Conservation (phyloP, 2,329 filamentous ascomycete genomes). For the Ceratocystis cubensis region DNA sequence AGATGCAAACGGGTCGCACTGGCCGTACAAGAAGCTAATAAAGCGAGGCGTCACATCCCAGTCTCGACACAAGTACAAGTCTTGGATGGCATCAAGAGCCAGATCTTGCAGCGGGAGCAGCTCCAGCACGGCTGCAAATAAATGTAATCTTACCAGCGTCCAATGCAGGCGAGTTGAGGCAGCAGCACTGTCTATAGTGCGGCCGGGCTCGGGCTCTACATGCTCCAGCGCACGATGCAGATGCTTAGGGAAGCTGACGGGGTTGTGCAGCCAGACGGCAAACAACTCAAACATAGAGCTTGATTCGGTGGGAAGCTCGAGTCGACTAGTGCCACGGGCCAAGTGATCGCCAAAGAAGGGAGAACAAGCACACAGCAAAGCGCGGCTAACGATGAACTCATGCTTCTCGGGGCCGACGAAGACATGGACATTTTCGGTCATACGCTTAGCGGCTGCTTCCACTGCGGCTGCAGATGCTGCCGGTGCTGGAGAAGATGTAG, state of each 20-base stretch:
- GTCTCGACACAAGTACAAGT: constrained; percentile 45
- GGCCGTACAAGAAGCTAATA: constrained; percentile 41
- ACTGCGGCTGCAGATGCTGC: not conserved
- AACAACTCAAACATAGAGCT: constrained; percentile 43
- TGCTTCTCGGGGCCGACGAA: constrained; percentile 34
- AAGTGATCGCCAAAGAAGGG: constrained; percentile 38
- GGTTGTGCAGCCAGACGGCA: constrained; percentile 35
- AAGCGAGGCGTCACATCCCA: constrained; percentile 45
- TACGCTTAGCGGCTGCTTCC: not conserved
- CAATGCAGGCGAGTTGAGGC: constrained; percentile 37
- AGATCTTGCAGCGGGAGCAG: constrained; percentile 42
- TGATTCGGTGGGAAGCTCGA: constrained; percentile 36
- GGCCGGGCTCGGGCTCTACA: constrained; percentile 22
- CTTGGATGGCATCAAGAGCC: constrained; percentile 46
- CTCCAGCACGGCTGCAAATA: constrained; percentile 43
- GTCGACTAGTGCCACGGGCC: constrained; percentile 29
- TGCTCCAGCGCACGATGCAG: constrained; percentile 32
- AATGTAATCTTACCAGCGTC: constrained; percentile 43
- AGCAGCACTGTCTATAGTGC: constrained; percentile 24
- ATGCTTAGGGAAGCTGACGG: constrained; percentile 30
- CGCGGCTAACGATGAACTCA: constrained; percentile 34
- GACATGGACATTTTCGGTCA: constrained; percentile 28
- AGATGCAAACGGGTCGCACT: constrained; percentile 38
- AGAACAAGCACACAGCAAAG: constrained; percentile 36
- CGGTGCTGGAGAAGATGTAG: not conserved